A percentile compares a stretch with the other conserved stretches of the same genome.
Conservation (phyloP, 306 rosid genomes). For the Quercus dentata region DNA sequence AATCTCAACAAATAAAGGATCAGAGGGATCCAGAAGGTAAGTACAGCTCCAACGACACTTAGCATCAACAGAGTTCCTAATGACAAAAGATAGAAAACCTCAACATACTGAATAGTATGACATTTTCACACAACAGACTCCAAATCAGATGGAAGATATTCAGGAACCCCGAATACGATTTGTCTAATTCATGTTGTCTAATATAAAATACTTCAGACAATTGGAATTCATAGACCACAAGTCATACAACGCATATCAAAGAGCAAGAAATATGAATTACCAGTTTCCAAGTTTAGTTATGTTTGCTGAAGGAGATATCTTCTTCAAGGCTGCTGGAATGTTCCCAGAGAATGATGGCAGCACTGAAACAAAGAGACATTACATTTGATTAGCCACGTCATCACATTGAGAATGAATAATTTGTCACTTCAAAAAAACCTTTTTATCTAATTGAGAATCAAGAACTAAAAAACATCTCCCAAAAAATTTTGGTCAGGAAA, state of each 20-base stretch:
- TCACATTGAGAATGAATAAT: constrained; percentile 10
- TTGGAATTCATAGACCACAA: background rate
- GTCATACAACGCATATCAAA: constrained; percentile 8
- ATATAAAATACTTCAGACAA: background rate
- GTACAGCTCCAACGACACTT: constrained; percentile 90
- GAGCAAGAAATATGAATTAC: constrained; percentile 37
- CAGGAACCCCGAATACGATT: constrained; percentile 7
- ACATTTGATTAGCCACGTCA: constrained; percentile 6
- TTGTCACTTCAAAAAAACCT: background rate
- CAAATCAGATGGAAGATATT: background rate
- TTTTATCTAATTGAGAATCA: constrained; percentile 1
- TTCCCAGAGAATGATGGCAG: constrained; percentile 95
- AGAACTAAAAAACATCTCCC: background rate
- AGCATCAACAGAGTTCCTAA: constrained; percentile 76
- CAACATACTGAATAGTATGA: constrained; percentile 10
- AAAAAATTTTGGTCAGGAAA: background rate
- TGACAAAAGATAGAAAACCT: constrained; percentile 26
- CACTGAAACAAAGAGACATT: constrained; percentile 48
- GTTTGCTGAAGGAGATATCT: constrained; percentile 74
- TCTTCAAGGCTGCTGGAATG: constrained; percentile 72
- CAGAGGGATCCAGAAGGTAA: constrained; percentile 92
- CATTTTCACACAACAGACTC: constrained; percentile 1
- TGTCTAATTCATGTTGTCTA: background rate
- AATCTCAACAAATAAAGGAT: constrained; percentile 82
- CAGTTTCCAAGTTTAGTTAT: constrained; percentile 94